Evolutionary conservation across 2,329 filamentous ascomycete genomes (phyloP).

Genomic region (Sporothrix inflata): DNA sequence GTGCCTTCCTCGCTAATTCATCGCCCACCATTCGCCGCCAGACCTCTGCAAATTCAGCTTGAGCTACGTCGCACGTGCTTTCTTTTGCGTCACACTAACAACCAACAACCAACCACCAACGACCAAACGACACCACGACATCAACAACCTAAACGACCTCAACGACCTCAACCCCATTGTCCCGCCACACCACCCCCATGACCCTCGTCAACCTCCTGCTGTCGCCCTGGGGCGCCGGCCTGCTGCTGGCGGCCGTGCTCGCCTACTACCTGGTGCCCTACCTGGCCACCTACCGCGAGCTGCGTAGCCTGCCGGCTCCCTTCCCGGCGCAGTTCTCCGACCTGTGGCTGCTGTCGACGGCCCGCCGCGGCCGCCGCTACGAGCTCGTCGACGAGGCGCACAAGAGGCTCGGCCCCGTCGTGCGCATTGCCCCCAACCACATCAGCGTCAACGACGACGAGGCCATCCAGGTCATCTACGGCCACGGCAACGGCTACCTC

Average conservation of each 20-base stretch:
- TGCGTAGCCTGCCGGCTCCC: constrained; percentile 63
- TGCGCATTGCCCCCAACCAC: constrained; percentile 83
- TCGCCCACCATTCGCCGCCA: not conserved
- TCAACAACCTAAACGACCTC: not conserved
- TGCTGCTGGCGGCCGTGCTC: constrained; percentile 53
- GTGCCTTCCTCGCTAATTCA: not conserved
- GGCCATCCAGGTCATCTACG: constrained; percentile 78
- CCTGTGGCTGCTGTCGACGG: constrained; percentile 74
- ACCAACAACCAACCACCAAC: not conserved
- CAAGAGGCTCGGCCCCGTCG: constrained; percentile 74
- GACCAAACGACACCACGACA: not conserved
- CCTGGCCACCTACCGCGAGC: constrained; percentile 55
- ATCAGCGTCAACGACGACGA: constrained; percentile 78
- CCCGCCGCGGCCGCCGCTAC: constrained; percentile 68
- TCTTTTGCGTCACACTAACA: not conserved
- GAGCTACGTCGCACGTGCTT: too few relatives aligned
- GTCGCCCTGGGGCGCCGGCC: constrained; percentile 52
- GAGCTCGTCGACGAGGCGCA: constrained; percentile 70
- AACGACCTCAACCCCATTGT: not conserved
- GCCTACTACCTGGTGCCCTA: constrained; percentile 64
- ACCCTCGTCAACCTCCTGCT: constrained; percentile 36
- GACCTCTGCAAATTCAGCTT: too few relatives aligned
- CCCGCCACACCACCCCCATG: constrained; percentile 8
- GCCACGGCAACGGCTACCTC: constrained; percentile 75
- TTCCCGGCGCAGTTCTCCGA: constrained; percentile 71